Evolutionary conservation across 495 filamentous ascomycete genomes (phyloP), one percentile per base, ranked within the genome.

Genomic region (Astrothelium subdiscretum): DNA sequence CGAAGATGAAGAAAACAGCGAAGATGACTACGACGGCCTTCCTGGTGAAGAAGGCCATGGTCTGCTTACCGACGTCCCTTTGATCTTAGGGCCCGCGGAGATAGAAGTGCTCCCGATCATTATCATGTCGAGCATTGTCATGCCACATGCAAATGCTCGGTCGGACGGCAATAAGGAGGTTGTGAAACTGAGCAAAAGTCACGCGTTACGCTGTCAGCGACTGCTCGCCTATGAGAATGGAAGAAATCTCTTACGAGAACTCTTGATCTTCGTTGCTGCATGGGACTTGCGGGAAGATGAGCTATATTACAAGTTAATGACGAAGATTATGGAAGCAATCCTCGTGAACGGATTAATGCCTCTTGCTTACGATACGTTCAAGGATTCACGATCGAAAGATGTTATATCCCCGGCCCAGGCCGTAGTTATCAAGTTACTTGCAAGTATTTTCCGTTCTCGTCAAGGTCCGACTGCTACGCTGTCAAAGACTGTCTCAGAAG

Each of bases 41-140:
- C 89, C 90, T 26, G 89, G 88, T 48, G 87, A 95, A 72, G 74
- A 77, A 26, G 73, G 74, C 29, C 87, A 87, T 31, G 92, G 92
- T 32, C 76, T 97, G 3, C 73, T 97, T 42, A 96, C 91, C 3
- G 92, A 96, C 71, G 88, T 97, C 31, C 92, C 92, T n/a, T 86
- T 96, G 62, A 91, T 96, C 20, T 79, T 97, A 18, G 91, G 91
- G 31, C 91, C 92, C 0, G 88, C 87, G 51, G 92, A 97, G 73
- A 97, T 97, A 54, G 91, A 96, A 72, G 90, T 91, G 6, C 76
- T 97, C 61, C 91, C 94, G 51, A 95, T 97, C 90, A 91, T 95
- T 48, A 84, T 96, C 63, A 92, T 96, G 71, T 88, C 87, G 8
- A 91, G 90, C 63, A 94, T 96, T 58, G 85, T 92, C 2, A 32